Conservation (phyloP, 768 basidiomycete genomes). For the Boletus rubropictus region DNA sequence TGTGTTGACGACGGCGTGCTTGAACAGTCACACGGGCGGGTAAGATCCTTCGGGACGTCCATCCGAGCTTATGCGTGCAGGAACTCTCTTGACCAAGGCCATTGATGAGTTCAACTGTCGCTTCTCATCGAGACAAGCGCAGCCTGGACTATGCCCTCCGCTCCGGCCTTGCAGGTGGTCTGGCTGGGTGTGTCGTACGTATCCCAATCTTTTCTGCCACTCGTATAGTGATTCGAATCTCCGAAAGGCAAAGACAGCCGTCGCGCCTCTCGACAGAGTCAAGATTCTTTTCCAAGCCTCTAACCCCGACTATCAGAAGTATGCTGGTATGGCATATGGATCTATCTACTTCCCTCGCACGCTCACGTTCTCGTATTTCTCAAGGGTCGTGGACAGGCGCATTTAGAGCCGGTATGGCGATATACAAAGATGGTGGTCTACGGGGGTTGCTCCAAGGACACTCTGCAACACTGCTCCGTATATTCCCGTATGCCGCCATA, state of each 20-base stretch:
- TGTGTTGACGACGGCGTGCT: no score
- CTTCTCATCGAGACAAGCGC: slow-evolving; percentile 46
- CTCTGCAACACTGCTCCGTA: slow-evolving; percentile 86
- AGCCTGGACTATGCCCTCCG: slow-evolving; percentile 60
- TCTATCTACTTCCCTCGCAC: slow-evolving; percentile 23
- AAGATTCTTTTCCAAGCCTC: slow-evolving; percentile 99
- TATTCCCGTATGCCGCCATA: slow-evolving; percentile 96
- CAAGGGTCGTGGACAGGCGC: slow-evolving; percentile 86
- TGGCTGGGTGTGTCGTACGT: slow-evolving; percentile 90
- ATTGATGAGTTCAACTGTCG: slow-evolving; percentile 32
- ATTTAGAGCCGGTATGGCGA: slow-evolving; percentile 66
- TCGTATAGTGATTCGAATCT: slow-evolving; percentile 7
- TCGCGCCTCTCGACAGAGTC: slow-evolving; percentile 94
- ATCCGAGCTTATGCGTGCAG: no score
- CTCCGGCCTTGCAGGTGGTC: slow-evolving; percentile 86
- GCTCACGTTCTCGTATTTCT: slow-evolving; percentile 5
- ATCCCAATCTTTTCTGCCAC: not conserved
- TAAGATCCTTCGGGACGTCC: no score
- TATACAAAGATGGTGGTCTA: slow-evolving; percentile 61
- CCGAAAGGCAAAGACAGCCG: slow-evolving; percentile 81
- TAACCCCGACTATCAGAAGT: slow-evolving; percentile 90
- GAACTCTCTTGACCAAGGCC: slow-evolving; percentile 1
- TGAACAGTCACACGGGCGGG: no score
- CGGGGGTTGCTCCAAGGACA: slow-evolving; percentile 92
- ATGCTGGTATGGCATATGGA: slow-evolving; percentile 62